Evolutionary conservation across 306 rosid genomes (phyloP).

Genomic region (Cicer bijugum): DNA sequence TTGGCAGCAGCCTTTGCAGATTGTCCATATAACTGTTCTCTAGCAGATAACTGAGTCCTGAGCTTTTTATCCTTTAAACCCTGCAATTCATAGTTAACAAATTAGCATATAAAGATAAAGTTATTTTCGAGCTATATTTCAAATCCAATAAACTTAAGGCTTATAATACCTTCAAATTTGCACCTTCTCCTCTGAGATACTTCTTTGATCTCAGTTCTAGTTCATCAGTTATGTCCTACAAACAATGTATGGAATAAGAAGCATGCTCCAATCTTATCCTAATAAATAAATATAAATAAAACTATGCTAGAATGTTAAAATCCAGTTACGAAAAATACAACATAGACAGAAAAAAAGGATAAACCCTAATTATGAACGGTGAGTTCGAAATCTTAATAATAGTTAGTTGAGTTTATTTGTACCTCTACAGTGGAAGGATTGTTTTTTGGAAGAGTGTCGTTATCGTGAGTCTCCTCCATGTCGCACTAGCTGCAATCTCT

Average conservation of each 20-base stretch:
- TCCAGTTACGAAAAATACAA: neutral
- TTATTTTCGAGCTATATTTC: neutral
- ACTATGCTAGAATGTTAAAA: neutral
- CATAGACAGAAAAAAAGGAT: neutral
- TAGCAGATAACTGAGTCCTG: constrained; percentile 68
- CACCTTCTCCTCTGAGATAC: constrained; percentile 79
- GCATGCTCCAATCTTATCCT: constrained; percentile 8
- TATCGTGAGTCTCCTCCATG: constrained; percentile 40
- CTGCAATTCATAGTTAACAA: constrained; percentile 51
- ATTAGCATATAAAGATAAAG: constrained; percentile 5
- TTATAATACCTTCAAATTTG: constrained; percentile 66
- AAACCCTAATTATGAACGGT: neutral
- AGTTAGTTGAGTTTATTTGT: neutral
- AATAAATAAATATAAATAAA: neutral
- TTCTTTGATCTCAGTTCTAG: constrained; percentile 61
- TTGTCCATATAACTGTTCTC: constrained; percentile 64
- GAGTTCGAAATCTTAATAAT: neutral
- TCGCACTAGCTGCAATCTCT: neutral
- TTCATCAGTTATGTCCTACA: constrained; percentile 66
- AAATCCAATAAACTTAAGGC: constrained; percentile 11
- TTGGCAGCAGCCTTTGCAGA: constrained; percentile 82
- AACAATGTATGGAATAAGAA: constrained; percentile 3
- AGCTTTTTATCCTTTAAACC: constrained; percentile 73
- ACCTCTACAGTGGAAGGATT: constrained; percentile 47
- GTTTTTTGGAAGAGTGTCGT: constrained; percentile 30